phyloP scores from a whole-genome alignment of 1,139 yeast genomes.

The Meyerozyma guilliermondii region DNA sequence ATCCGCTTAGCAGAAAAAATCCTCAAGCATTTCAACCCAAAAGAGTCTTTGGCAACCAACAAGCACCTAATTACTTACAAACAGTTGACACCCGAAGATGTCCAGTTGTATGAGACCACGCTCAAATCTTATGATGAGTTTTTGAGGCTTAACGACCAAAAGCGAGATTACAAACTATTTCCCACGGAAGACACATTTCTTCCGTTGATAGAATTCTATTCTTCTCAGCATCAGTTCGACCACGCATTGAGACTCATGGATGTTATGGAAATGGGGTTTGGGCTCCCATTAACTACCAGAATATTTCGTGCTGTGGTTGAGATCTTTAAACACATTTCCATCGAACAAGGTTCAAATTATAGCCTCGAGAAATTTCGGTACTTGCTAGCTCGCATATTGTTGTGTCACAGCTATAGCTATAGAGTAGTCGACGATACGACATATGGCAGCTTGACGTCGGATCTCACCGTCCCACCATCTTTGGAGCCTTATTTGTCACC shows the following conservation, averaged over 20 bases:
- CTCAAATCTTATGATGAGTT: not conserved
- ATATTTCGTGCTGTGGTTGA: conserved; percentile 7
- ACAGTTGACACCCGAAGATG: not conserved
- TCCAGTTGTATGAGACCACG: not conserved
- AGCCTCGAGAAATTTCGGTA: conserved; percentile 7
- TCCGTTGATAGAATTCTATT: conserved; percentile 6
- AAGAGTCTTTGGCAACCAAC: not conserved
- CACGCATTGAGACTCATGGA: conserved; percentile 4
- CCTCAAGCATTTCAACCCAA: not conserved
- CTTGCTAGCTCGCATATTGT: conserved; percentile 4
- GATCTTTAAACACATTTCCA: conserved; percentile 3
- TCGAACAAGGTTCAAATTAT: conserved; percentile 6
- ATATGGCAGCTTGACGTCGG: conserved; percentile 3
- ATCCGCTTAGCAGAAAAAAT: not conserved
- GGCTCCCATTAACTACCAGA: conserved; percentile 9
- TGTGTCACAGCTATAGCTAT: conserved; percentile 1
- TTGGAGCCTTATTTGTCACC: not conserved
- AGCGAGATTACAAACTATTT: conserved; percentile 1
- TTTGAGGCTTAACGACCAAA: not conserved
- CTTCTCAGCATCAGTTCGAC: conserved; percentile 2
- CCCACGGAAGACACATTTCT: conserved; percentile 10
- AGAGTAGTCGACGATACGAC: conserved; percentile 6
- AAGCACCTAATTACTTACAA: not conserved
- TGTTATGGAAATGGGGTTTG: conserved; percentile 5
- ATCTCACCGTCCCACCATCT: conserved; percentile 2